Evolutionary conservation across 768 basidiomycete species (phyloP).

Genomic region (Calocybe gangraenosa): DNA sequence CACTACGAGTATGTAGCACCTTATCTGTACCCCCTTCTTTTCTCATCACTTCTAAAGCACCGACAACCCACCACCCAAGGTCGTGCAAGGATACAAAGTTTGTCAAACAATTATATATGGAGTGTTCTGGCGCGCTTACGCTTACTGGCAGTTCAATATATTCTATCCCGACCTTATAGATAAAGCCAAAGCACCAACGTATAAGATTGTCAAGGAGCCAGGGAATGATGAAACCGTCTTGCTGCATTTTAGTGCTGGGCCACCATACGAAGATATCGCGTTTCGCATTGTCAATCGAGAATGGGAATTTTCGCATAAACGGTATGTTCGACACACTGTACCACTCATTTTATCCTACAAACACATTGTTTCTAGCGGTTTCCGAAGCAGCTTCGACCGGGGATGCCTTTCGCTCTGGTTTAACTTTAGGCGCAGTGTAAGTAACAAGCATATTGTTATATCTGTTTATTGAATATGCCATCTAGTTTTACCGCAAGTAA

Average conservation of each 20-base stretch:
- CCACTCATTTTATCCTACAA: neutral
- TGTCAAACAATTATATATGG: constrained; percentile 4
- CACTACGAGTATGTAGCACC: constrained; percentile 85
- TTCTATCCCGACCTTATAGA: constrained; percentile 99
- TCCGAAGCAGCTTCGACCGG: constrained; percentile 94
- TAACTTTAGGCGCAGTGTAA: constrained; percentile 90
- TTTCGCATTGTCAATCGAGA: constrained; percentile 97
- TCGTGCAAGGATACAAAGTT: constrained; percentile 98
- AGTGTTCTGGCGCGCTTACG: neutral
- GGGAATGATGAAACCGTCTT: constrained; percentile 95
- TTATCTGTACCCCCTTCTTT: constrained; percentile 2
- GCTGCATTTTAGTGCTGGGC: constrained; percentile 91
- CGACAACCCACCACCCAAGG: constrained; percentile 98
- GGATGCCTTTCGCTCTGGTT: constrained; percentile 96
- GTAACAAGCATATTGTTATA: constrained; percentile 20
- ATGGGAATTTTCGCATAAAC: constrained; percentile 98
- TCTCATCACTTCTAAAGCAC: constrained; percentile 45
- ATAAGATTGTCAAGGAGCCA: constrained; percentile 90
- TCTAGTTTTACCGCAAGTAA: constrained; percentile 81
- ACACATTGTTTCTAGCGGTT: constrained; percentile 64
- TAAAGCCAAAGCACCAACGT: constrained; percentile 94
- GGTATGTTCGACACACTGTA: constrained; percentile 39
- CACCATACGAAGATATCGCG: constrained; percentile 98
- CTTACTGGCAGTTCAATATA: constrained; percentile 70
- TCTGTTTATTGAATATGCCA: constrained; percentile 13